These are phyloP conservation scores for Magnolia changhungtana DNA, from an alignment of 164 flowering plant genomes.

Conservation along the genomic window DNA sequence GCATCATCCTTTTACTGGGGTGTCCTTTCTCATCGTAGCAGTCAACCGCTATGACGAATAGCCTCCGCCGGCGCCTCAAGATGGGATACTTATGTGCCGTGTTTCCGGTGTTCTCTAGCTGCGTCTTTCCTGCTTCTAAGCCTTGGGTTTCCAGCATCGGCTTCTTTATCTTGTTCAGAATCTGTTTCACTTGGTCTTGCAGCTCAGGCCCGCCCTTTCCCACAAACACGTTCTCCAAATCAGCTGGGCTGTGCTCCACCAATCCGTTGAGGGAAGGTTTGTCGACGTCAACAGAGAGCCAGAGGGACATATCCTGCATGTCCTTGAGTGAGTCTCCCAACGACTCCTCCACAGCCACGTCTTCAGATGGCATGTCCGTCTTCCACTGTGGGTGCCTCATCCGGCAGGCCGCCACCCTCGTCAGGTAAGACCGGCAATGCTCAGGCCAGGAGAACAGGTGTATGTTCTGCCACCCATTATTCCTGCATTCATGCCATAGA, in stretches of 20 bases:
- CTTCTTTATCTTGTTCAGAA: constrained; percentile 58
- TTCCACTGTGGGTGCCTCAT: constrained; percentile 96
- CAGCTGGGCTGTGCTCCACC: constrained; percentile 28
- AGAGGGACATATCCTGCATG: constrained; percentile 83
- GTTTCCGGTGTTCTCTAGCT: constrained; percentile 35
- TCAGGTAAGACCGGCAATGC: constrained; percentile 87
- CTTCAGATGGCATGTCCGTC: constrained; percentile 73
- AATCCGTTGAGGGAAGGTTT: constrained; percentile 56
- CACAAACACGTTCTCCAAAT: constrained; percentile 26
- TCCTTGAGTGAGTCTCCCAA: constrained; percentile 82
- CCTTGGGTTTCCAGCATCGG: constrained; percentile 32
- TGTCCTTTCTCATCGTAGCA: constrained; percentile 61
- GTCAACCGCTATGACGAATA: constrained; percentile 77
- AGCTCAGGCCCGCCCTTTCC: constrained; percentile 43
- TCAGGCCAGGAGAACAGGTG: constrained; percentile 98
- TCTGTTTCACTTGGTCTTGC: constrained; percentile 73
- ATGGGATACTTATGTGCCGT: constrained; percentile 49
- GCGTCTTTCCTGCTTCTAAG: constrained; percentile 33
- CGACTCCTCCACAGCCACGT: constrained; percentile 49
- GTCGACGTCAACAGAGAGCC: constrained; percentile 87
- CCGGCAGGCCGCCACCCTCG: constrained; percentile 87
- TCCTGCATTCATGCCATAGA: constrained; percentile 79
- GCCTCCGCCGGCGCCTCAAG: constrained; percentile 54
- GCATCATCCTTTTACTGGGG: constrained; percentile 59
- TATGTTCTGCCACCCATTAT: constrained; percentile 85